Percentiles rank a stretch among this genome's conserved stretches.
Conservation (phyloP, 2,329 filamentous ascomycete genomes). For the Fusarium sp. region DNA sequence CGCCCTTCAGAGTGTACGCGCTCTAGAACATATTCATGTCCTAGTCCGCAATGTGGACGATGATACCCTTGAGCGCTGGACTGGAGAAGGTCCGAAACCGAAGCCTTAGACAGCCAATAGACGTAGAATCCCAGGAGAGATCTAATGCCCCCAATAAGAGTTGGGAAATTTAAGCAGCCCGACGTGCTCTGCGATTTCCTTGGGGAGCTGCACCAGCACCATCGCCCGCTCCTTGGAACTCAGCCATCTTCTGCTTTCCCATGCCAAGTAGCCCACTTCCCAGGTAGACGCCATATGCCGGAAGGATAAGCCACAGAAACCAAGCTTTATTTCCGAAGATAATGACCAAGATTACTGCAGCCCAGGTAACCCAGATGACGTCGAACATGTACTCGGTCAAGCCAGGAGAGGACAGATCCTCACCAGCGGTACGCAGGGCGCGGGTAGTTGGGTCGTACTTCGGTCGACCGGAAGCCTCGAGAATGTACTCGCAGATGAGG, state of each 20-base stretch:
- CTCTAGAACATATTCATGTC: constrained; percentile 91
- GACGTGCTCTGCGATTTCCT: constrained; percentile 64
- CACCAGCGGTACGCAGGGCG: constrained; percentile 79
- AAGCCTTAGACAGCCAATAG: constrained; percentile 26
- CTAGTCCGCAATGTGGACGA: constrained; percentile 66
- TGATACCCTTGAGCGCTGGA: constrained; percentile 64
- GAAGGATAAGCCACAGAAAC: constrained; percentile 65
- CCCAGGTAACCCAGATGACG: constrained; percentile 93
- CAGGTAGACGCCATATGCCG: constrained; percentile 65
- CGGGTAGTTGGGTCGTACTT: constrained; percentile 71
- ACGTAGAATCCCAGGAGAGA: background rate
- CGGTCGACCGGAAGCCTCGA: constrained; percentile 86
- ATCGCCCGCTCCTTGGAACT: constrained; percentile 52
- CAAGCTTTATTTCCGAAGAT: constrained; percentile 82
- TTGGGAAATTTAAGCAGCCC: constrained; percentile 55
- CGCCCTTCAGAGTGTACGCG: constrained; percentile 85
- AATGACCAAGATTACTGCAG: constrained; percentile 74
- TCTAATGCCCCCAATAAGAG: constrained; percentile 4
- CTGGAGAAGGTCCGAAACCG: constrained; percentile 55
- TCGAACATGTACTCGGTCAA: constrained; percentile 99
- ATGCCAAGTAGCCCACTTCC: constrained; percentile 63
- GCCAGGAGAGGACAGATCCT: constrained; percentile 87
- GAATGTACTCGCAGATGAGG: constrained; percentile 82
- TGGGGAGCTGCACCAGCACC: constrained; percentile 50
- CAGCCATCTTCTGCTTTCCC: constrained; percentile 63